Conservation (phyloP, 2,329 filamentous ascomycete species). For the Xylaria sp. region DNA sequence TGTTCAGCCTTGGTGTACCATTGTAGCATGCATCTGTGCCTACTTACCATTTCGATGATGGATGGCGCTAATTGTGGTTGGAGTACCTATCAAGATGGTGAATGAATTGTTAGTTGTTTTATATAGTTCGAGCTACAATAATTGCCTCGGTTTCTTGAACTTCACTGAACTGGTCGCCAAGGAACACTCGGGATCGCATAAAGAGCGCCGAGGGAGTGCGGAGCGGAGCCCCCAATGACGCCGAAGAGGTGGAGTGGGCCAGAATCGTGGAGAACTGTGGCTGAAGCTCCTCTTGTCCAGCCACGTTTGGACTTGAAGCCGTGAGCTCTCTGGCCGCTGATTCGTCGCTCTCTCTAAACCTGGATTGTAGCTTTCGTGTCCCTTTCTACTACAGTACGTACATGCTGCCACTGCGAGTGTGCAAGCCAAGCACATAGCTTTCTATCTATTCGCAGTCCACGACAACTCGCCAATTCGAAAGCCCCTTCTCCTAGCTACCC, state of each 20-base stretch:
- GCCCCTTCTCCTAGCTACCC: constrained; percentile 11
- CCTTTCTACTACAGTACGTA: constrained; percentile 26
- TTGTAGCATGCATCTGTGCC: not conserved
- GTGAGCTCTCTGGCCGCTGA: constrained; percentile 21
- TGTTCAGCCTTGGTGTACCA: constrained; percentile 28
- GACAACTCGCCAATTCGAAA: constrained; percentile 9
- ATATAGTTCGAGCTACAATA: not conserved
- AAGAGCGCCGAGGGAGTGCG: constrained; percentile 23
- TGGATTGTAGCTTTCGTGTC: constrained; percentile 46
- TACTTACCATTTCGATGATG: constrained; percentile 31
- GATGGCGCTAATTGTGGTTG: not conserved
- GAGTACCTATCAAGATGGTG: not conserved
- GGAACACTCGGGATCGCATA: constrained; percentile 16
- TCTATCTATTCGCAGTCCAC: constrained; percentile 10
- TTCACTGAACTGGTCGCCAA: not conserved
- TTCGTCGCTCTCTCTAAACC: constrained; percentile 29
- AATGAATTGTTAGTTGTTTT: not conserved
- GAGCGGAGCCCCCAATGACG: constrained; percentile 32
- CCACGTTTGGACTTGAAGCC: constrained; percentile 3
- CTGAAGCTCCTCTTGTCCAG: constrained; percentile 26
- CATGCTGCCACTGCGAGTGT: not conserved
- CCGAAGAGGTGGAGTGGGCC: not conserved
- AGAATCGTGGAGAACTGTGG: constrained; percentile 18
- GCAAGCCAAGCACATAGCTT: not conserved
- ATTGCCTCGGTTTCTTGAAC: not conserved